Base-by-base conservation (phyloP, 805 yeast genomes). In the Trichomonascus vanleenenianus region DNA sequence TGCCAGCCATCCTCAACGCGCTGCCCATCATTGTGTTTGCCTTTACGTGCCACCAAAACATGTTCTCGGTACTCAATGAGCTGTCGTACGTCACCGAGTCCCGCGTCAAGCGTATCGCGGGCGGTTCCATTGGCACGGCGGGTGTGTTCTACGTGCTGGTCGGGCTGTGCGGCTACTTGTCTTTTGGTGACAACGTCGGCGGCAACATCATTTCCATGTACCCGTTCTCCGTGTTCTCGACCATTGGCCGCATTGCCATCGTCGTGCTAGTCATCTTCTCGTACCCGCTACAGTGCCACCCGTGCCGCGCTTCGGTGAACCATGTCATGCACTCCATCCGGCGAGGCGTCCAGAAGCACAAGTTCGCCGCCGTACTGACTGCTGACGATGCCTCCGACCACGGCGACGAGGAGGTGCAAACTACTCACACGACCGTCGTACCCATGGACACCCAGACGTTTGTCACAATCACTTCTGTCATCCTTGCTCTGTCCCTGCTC, bases 21-120 rank as follows among this genome's bases (percentile, higher is more conserved):
- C 78, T 89, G 60, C 94, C 97, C n/a, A 84, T 89, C 51, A 81
- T 88, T 54, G 91, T 91, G 11, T 89, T 91, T 70, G 96, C 96
- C 0, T 91, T 80, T 64, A 91, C 97, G 0, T 93, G 97, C 57
- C 97, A 91, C 59, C 97, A 91, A 63, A 91, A 91, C 65, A 86
- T 86, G 87, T 87, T 86, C 57, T 79, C 95, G 1, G 76, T 89
- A 45, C 76, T 88, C 45, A 91, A 89, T 57, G 97, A 91, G 65
- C 73, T 89, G 25, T 64, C 62, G 27, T 78, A 78, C 53, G 74
- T 73, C 50, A 66, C 83, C 0, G 65, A 75, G n/a, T 48, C 58
- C 5, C 68, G 66, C 30, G 67, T 79, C 49, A 65, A 70, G 46
- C 63, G 56, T 15, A 71, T 85, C 33, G 74, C 81, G 18, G 49